Conservation (phyloP, 1,284 basidiomycete species). For the Cystobasidium pallidum region DNA sequence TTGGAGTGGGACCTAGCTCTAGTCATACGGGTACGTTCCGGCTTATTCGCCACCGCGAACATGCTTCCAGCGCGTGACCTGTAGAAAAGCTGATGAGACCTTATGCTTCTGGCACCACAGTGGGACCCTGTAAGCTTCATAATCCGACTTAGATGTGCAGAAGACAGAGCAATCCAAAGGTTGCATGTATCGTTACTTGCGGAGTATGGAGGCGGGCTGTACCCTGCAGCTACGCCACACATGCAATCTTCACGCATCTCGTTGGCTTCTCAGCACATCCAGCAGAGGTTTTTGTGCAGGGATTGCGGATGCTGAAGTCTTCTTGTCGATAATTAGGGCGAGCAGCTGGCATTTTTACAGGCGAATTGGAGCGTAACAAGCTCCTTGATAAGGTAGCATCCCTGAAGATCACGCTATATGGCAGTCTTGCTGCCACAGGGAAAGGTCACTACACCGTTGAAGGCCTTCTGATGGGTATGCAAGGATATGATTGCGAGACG, state of each 20-base stretch:
- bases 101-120: neutral
- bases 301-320: neutral
- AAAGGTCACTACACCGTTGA: slow-evolving; percentile 62
- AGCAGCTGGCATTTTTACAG: slow-evolving; percentile 43
- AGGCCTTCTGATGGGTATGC: slow-evolving; percentile 33
- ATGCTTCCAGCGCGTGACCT: slow-evolving; percentile 53
- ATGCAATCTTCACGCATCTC: too few relatives aligned
- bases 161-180: too few relatives aligned
- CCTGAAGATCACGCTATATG: slow-evolving; percentile 82
- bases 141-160: too few relatives aligned
- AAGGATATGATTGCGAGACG: slow-evolving; percentile 62
- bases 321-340: slow-evolving; percentile 14
- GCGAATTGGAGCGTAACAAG: slow-evolving; percentile 70
- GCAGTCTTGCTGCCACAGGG: slow-evolving; percentile 65
- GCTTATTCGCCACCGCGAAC: slow-evolving; percentile 13
- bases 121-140: slow-evolving; percentile 15
- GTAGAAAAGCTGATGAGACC: neutral
- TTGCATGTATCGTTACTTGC: too few relatives aligned
- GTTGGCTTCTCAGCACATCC: too few relatives aligned
- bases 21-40: slow-evolving; percentile 70
- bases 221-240: too few relatives aligned
- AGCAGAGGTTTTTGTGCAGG: too few relatives aligned
- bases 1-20: slow-evolving; percentile 63
- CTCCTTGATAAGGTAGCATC: slow-evolving; percentile 73
- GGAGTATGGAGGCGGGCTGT: too few relatives aligned